A percentile compares a stretch with the other conserved stretches of the same genome.
Evolutionary conservation across 352 stramenopile genomes (phyloP).

Genomic region (Pythium oligandrum): DNA sequence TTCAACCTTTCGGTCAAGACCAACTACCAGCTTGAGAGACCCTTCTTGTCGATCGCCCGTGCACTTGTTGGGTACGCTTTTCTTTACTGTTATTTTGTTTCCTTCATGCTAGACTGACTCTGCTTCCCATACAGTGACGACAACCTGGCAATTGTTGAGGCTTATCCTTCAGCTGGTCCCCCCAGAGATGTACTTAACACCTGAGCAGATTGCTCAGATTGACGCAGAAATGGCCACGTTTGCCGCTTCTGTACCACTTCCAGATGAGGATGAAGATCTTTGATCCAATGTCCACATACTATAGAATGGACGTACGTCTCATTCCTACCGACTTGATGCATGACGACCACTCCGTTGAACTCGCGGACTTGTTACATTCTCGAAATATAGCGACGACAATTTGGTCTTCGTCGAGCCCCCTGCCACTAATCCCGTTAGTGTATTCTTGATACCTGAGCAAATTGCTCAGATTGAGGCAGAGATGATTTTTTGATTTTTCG

Average conservation of each 20-base stretch:
- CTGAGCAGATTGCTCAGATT: constrained; percentile 90
- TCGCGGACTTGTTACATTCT: too few relatives aligned
- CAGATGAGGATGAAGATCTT: constrained; percentile 97
- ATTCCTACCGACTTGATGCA: too few relatives aligned
- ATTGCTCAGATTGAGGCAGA: too few relatives aligned
- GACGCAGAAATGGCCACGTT: constrained; percentile 90
- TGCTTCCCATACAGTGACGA: constrained; percentile 85
- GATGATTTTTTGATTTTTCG: too few relatives aligned
- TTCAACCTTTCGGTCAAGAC: constrained; percentile 99
- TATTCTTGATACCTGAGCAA: too few relatives aligned
- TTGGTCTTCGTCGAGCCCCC: too few relatives aligned
- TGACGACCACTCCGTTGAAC: too few relatives aligned
- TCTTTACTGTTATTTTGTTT: not conserved
- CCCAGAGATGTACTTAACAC: constrained; percentile 95
- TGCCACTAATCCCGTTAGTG: too few relatives aligned
- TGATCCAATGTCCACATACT: too few relatives aligned
- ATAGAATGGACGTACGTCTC: too few relatives aligned
- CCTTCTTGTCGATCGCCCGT: constrained; percentile 99
- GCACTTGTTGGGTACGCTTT: constrained; percentile 95
- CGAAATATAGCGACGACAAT: too few relatives aligned
- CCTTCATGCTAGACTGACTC: too few relatives aligned
- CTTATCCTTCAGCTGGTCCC: constrained; percentile 93
- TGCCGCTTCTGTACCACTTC: constrained; percentile 89
- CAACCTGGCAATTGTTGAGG: constrained; percentile 98
- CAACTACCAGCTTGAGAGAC: constrained; percentile 99